These are phyloP conservation scores for Claviceps sp. DNA, from an alignment of 2,329 filamentous ascomycete genomes.

Conservation along the genomic window DNA sequence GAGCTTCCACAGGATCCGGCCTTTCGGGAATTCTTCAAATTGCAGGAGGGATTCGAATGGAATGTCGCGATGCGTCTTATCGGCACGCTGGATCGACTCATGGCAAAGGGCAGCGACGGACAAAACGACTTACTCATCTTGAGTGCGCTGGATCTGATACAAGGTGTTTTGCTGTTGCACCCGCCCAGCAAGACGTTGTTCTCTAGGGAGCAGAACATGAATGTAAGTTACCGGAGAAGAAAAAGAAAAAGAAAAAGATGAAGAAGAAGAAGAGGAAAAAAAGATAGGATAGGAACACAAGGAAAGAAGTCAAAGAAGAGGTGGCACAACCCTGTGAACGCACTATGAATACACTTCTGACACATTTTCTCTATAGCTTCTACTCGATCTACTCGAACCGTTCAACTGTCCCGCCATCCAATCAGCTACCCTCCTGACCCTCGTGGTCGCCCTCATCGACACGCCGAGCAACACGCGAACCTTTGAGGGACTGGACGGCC, in stretches of 20 bases:
- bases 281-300: not conserved
- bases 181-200: slow-evolving; percentile 82
- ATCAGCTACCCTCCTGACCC: slow-evolving; percentile 74
- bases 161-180: slow-evolving; percentile 78
- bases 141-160: slow-evolving; percentile 74
- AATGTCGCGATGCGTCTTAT: slow-evolving; percentile 84
- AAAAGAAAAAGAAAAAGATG: not conserved
- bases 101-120: slow-evolving; percentile 70
- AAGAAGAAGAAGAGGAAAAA: not conserved
- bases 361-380: slow-evolving; percentile 37
- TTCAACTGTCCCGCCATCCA: slow-evolving; percentile 87
- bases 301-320: not conserved
- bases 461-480: slow-evolving; percentile 78
- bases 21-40: slow-evolving; percentile 88
- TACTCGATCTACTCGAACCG: slow-evolving; percentile 87
- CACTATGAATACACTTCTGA: not conserved
- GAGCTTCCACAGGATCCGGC: slow-evolving; percentile 72
- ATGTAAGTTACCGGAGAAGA: slow-evolving; percentile 36
- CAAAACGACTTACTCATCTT: slow-evolving; percentile 83
- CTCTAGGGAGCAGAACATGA: slow-evolving; percentile 86
- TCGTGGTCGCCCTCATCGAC: slow-evolving; percentile 80
- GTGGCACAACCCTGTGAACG: not conserved
- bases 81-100: slow-evolving; percentile 69
- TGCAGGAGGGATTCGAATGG: slow-evolving; percentile 97
- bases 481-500: slow-evolving; percentile 83